phyloP scores from a whole-genome alignment of 192 early-diverging fungal genomes.

The Linnemannia hyalina region DNA sequence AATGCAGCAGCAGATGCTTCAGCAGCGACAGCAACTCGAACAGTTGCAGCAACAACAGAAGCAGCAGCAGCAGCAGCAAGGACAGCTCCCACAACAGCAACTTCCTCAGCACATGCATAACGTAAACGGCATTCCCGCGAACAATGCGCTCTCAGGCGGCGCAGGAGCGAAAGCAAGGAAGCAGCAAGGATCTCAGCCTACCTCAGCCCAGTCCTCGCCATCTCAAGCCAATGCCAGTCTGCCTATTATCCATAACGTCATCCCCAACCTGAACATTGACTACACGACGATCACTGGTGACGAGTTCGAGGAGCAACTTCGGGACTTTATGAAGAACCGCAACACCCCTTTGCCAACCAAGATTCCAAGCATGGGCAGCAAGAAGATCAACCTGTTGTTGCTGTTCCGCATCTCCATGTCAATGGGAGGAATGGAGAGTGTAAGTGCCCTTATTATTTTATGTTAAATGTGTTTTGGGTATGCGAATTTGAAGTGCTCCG shows the following conservation, averaged over 20 bases:
- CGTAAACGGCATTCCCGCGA: conserved; percentile 33
- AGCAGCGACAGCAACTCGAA: conserved; percentile 21
- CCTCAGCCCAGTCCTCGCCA: conserved; percentile 52
- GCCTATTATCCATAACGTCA: conserved; percentile 40
- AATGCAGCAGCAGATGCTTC: conserved; percentile 30
- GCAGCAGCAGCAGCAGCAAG: conserved; percentile 38
- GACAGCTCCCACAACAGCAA: conserved; percentile 24
- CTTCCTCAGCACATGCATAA: conserved; percentile 21
- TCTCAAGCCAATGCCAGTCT: conserved; percentile 50
- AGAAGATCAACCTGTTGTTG: conserved; percentile 51
- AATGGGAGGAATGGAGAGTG: conserved; percentile 57
- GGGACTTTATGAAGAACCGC: conserved; percentile 48
- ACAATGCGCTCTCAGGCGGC: conserved; percentile 12
- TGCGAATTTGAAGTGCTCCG: no score
- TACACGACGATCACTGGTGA: conserved; percentile 41
- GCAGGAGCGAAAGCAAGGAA: conserved; percentile 35
- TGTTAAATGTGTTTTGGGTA: neutral
- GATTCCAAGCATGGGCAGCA: conserved; percentile 55
- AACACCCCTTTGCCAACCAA: conserved; percentile 48
- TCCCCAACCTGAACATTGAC: conserved; percentile 51
- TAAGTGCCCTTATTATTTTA: conserved; percentile 12
- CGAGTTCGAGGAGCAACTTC: conserved; percentile 52
- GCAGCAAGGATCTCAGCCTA: conserved; percentile 48
- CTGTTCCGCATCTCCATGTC: conserved; percentile 50
- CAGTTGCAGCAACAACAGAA: conserved; percentile 13